Percentiles rank a stretch among this genome's conserved stretches.
Conservation (phyloP, 768 basidiomycete species). For the Russula foetens region DNA sequence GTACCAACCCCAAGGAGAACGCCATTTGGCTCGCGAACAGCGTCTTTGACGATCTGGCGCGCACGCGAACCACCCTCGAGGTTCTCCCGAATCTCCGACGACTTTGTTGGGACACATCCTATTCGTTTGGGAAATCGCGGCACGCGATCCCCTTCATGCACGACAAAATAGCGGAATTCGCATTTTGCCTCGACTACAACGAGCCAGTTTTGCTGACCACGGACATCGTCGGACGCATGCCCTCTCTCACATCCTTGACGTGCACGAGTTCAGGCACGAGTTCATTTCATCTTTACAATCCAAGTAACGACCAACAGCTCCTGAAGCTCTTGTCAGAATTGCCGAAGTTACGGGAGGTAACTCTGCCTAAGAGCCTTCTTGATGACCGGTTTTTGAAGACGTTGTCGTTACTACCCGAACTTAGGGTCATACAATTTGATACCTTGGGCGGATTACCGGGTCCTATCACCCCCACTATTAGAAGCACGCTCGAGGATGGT, state of each 20-base stretch:
- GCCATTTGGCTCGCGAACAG: background rate
- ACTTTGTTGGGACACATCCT: constrained; percentile 5
- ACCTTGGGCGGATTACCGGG: background rate
- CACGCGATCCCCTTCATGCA: constrained; percentile 18
- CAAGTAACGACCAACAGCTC: background rate
- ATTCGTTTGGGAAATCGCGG: background rate
- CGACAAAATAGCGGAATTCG: constrained; percentile 16
- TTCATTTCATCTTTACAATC: background rate
- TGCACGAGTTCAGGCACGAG: background rate
- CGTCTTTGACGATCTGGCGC: constrained; percentile 17
- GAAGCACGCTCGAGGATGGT: constrained; percentile 1
- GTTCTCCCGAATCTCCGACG: constrained; percentile 18
- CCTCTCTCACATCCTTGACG: constrained; percentile 7
- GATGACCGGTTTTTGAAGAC: background rate
- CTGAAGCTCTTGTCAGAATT: constrained; percentile 5
- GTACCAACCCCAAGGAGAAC: background rate
- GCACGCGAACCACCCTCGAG: constrained; percentile 17
- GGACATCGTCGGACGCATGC: constrained; percentile 17
- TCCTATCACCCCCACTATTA: background rate
- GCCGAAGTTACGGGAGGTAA: constrained; percentile 3
- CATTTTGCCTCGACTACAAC: background rate
- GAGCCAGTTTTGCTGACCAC: background rate
- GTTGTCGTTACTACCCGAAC: constrained; percentile 12
- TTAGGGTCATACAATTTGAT: constrained; percentile 12
- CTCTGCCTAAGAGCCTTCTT: constrained; percentile 11